These are phyloP conservation scores for Tetrahymena thermophila DNA, from an alignment of 73 alveolate species.

Conservation along the genomic window DNA sequence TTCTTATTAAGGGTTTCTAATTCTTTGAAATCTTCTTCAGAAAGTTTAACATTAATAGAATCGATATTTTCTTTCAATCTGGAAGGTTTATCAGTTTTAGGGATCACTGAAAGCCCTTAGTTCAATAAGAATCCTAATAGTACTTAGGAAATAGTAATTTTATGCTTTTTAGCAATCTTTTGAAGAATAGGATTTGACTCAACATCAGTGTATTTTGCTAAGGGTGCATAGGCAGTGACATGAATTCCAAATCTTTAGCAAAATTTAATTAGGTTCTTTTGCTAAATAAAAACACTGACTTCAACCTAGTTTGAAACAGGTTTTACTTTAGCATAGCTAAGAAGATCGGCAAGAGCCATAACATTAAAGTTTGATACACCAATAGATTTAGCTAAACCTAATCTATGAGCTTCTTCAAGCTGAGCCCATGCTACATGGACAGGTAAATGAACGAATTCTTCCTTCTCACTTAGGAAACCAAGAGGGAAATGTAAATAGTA, in stretches of 20 bases:
- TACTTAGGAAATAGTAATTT: conserved; percentile 55
- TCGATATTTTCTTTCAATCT: conserved; percentile 62
- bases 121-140: conserved; percentile 58
- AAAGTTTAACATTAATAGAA: neutral
- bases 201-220: conserved; percentile 43
- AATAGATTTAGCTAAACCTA: conserved; percentile 56
- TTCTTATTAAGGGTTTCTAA: neutral
- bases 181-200: conserved; percentile 28
- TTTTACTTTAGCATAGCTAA: conserved; percentile 50
- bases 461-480: conserved; percentile 19
- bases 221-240: conserved; percentile 60
- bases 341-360: conserved; percentile 45
- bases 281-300: conserved; percentile 45
- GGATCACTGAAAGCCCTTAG: conserved; percentile 57
- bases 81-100: conserved; percentile 55
- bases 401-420: conserved; percentile 54
- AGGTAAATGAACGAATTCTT: conserved; percentile 20
- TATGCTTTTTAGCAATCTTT: conserved; percentile 57
- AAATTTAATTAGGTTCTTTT: conserved; percentile 41
- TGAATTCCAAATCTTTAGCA: conserved; percentile 23
- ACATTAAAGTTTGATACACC: conserved; percentile 68
- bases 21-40: neutral
- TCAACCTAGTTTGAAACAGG: conserved; percentile 77
- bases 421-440: conserved; percentile 61
- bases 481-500: conserved; percentile 57